Base-by-base conservation (phyloP, 2,329 filamentous ascomycete species). In the Lachnellula arida region DNA sequence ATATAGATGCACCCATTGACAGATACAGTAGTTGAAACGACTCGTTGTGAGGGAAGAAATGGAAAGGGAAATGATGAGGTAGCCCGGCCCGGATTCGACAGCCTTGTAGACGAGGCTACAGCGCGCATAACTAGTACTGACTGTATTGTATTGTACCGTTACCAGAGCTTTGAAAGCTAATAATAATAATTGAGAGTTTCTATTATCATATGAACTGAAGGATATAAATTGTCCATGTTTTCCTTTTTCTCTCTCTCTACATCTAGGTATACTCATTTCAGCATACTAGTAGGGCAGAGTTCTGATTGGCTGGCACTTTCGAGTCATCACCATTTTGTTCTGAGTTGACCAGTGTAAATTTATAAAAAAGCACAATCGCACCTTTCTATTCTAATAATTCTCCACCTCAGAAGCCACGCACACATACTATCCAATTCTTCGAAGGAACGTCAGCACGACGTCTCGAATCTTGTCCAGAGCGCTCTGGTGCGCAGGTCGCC, bases 401-500 rank as follows among this genome's bases (percentile, higher is more conserved):
- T 11, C 28, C 28, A 11, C 28, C 9, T 32, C 28, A 1, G 9
- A 8, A 32, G 28, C 9, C 47, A 32, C 25, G 22, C 48, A 53
- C 39, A 56, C 54, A 19, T 32, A 42, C 44, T 48, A 47, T 34
- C 44, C 62, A 62, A 63, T 61, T 62, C 6, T 54, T 56, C 35
- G 12, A 49, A 5, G 37, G 58, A 55, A 57, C 58, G 59, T 60
- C 65, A 63, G 58, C 68, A 75, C 70, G 66, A 73, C 73, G 78
- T 80, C 78, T 70, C 77, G 74, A 77, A 70, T 78, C 68, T 68
- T 79, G 58, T 70, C 74, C 66, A 77, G 78, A 76, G 79, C 80
- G 73, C 77, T 84, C 69, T 75, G 78, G 79, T 81, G 81, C 80
- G 79, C 73, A 77, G 78, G 71, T 70, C 76, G 73, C 77, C 74